Conservation (phyloP, 2,329 filamentous ascomycete species). For the Chaetothyriales sp. region DNA sequence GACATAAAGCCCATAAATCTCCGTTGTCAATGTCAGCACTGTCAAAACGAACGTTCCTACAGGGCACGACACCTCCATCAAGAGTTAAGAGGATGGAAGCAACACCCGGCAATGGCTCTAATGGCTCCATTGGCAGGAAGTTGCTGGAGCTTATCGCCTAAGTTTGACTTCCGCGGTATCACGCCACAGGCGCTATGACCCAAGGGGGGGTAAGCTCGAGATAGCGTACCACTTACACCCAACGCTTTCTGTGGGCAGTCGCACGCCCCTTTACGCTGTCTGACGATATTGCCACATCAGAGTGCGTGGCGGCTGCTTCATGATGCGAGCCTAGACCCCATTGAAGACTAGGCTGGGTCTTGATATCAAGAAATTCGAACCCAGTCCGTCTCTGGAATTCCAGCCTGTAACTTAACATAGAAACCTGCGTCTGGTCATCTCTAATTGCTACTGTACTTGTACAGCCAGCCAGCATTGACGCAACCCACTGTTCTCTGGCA, state of each 20-base stretch:
- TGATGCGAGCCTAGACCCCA: neutral
- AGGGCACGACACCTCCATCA: too few relatives aligned
- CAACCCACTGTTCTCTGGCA: neutral
- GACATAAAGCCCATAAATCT: too few relatives aligned
- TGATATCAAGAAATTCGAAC: neutral
- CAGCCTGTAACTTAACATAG: neutral
- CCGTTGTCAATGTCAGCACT: too few relatives aligned
- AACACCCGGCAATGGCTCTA: too few relatives aligned
- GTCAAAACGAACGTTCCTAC: too few relatives aligned
- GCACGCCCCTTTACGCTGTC: neutral
- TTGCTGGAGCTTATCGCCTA: neutral
- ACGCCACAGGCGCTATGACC: neutral
- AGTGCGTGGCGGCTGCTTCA: neutral
- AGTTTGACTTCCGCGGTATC: neutral
- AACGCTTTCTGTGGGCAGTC: neutral
- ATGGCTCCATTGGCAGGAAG: neutral
- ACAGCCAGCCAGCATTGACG: neutral
- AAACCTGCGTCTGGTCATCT: too few relatives aligned
- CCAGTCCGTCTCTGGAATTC: neutral
- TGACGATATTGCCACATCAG: neutral
- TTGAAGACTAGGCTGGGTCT: neutral
- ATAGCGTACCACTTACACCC: neutral
- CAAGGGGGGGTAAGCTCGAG: neutral
- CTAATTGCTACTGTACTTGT: neutral
- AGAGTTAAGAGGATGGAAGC: too few relatives aligned